Conservation (phyloP, 768 basidiomycete genomes). For the Tulasnella sp. region DNA sequence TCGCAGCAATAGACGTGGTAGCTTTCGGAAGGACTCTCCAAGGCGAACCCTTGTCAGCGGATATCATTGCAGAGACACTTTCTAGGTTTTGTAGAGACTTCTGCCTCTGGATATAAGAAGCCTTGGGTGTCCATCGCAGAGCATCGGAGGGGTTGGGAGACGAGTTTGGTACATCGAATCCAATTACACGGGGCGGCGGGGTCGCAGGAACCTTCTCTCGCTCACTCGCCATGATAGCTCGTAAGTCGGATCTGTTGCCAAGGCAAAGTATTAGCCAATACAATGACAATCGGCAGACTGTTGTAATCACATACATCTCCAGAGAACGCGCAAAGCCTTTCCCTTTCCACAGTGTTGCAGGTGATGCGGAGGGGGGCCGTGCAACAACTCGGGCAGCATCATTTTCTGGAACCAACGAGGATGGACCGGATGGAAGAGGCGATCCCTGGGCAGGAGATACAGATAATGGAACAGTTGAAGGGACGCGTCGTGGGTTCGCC, state of each 20-base stretch:
- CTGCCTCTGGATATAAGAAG: slow-evolving; percentile 1
- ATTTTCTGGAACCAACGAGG: no score
- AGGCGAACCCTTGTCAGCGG: background rate
- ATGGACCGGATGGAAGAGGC: no score
- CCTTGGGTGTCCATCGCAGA: background rate
- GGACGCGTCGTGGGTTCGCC: slow-evolving; percentile 13
- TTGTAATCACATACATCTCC: slow-evolving; percentile 26
- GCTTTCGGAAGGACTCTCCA: slow-evolving; percentile 11
- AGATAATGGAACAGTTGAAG: slow-evolving; percentile 21
- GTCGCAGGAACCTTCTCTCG: slow-evolving; percentile 20
- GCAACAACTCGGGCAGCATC: slow-evolving; percentile 18
- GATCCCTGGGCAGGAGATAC: no score
- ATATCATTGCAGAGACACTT: background rate
- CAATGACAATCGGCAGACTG: no score
- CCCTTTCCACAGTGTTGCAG: slow-evolving; percentile 26
- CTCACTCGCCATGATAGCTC: slow-evolving; percentile 69
- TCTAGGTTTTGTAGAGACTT: slow-evolving; percentile 7
- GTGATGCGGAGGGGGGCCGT: slow-evolving; percentile 33
- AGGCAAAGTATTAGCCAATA: slow-evolving; percentile 14
- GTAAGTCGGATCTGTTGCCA: slow-evolving; percentile 62
- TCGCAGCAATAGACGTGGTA: slow-evolving; percentile 13
- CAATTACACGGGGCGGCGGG: slow-evolving; percentile 7
- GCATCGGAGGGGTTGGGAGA: background rate
- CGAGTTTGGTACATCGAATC: slow-evolving; percentile 17
- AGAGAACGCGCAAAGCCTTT: slow-evolving; percentile 19